phyloP scores from a whole-genome alignment of 2,329 filamentous ascomycete genomes.

The Nannizziopsis arthrosporioides region DNA sequence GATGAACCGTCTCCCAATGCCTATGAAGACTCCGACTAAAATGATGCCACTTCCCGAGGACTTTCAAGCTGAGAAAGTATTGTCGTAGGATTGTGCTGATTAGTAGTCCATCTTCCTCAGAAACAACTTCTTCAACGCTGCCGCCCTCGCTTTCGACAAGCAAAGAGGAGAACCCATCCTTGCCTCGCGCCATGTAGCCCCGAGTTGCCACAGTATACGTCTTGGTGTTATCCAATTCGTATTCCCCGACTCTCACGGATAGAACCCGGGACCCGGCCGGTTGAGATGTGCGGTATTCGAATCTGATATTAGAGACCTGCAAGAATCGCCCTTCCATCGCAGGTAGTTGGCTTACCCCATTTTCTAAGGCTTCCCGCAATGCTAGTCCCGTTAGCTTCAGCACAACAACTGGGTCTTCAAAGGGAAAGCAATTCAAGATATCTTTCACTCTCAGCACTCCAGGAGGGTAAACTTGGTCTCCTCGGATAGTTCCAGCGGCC shows the following conservation, averaged over 20 bases:
- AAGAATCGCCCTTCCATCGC: slow-evolving; percentile 76
- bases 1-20: slow-evolving; percentile 57
- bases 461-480: slow-evolving; percentile 77
- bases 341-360: slow-evolving; percentile 67
- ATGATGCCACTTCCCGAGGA: slow-evolving; percentile 66
- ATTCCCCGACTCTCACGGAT: slow-evolving; percentile 49
- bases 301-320: slow-evolving; percentile 73
- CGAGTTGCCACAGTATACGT: slow-evolving; percentile 66
- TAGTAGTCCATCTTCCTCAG: slow-evolving; percentile 75
- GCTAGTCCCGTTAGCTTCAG: slow-evolving; percentile 59
- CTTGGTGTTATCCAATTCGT: slow-evolving; percentile 49
- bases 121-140: slow-evolving; percentile 62
- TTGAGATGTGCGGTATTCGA: slow-evolving; percentile 56
- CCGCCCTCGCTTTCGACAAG: slow-evolving; percentile 68
- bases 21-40: slow-evolving; percentile 51
- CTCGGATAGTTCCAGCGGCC: slow-evolving; percentile 73
- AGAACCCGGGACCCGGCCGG: slow-evolving; percentile 52
- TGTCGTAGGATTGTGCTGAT: slow-evolving; percentile 79
- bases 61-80: slow-evolving; percentile 78
- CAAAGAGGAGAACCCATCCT: slow-evolving; percentile 70
- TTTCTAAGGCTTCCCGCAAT: slow-evolving; percentile 71
- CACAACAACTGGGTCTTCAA: slow-evolving; percentile 79
- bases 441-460: slow-evolving; percentile 68
- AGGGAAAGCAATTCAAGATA: slow-evolving; percentile 81
- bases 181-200: slow-evolving; percentile 80